Conservation (phyloP, 129 eudicot species). For the carrot (Daucus carota) region DNA sequence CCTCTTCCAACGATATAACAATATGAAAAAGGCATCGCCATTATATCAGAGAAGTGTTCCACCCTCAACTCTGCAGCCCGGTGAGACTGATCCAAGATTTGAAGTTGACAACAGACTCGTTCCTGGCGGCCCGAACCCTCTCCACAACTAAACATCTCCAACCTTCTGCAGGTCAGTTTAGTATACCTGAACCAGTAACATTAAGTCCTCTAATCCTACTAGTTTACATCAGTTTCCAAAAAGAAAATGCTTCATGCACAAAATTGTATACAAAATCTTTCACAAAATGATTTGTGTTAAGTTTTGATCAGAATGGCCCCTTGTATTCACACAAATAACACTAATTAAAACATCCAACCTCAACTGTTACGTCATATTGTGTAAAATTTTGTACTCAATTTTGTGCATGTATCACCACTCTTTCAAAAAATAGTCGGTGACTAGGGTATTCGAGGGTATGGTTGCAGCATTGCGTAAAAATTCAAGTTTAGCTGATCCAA, state of each 20-base stretch:
- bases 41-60: conserved; percentile 12
- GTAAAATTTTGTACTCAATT: too few relatives aligned
- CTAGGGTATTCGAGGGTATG: neutral
- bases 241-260: too few relatives aligned
- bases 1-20: conserved; percentile 8
- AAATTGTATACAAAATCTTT: too few relatives aligned
- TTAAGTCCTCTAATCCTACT: neutral
- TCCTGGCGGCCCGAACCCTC: conserved; percentile 76
- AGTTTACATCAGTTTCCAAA: neutral
- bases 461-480: neutral
- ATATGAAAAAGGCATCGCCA: conserved; percentile 2
- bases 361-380: too few relatives aligned
- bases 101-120: conserved; percentile 47
- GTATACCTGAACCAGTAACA: neutral
- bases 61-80: conserved; percentile 25
- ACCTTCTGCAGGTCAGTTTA: neutral
- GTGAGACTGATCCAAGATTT: conserved; percentile 30
- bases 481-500: neutral
- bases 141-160: conserved; percentile 41
- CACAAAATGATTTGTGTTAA: too few relatives aligned
- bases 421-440: neutral
- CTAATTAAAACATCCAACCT: too few relatives aligned
- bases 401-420: too few relatives aligned
- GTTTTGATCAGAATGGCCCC: too few relatives aligned
- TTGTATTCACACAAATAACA: too few relatives aligned